Evolutionary conservation across 495 filamentous ascomycete species (phyloP), one percentile per base, ranked within the genome.

Genomic region (Annulohypoxylon moriforme): DNA sequence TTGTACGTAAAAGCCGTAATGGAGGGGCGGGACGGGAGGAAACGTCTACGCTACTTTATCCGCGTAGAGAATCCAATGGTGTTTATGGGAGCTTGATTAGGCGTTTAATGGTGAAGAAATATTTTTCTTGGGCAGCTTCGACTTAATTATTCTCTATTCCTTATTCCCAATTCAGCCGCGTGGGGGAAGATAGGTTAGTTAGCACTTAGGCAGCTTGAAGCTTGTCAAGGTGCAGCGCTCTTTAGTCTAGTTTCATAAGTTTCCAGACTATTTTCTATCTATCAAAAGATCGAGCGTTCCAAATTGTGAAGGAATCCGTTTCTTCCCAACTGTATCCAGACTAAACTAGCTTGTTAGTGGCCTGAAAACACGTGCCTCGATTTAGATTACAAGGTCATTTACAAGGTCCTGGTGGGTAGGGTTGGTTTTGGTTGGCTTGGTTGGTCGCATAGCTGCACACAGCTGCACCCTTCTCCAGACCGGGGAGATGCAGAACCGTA

Each of bases 351-450:
- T 66, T 52, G 56, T 16, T 68, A 64, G 70, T 44, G 60, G 52
- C 55, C 55, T 60, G 31, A n/a, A 64, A 65, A 66, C 71, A 73
- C 71, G 71, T 73, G 71, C 66, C 58, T 62, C 47, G 22, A 13
- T 34, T 47, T 42, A 44, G 60, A 44, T 58, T 63, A 46, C 24
- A 55, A 27, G 24, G 50, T 55, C 50, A 49, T 47, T 16, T 64
- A 40, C 60, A 20, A n/a, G 31, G 42, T 8, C 42, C 14, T 18
- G 40, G 58, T 27, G 27, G 38, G 34, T 42, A 60, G 46, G 46
- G 27, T 50, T 24, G 34, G 33, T 29, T 60, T 68, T 60, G 34
- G 25, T 29, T 55, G 64, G 64, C 38, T 64, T 67, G 59, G 60
- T 47, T 63, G 59, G 56, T 24, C 27, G 60, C 47, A 50, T 33